Percentiles rank a stretch among this genome's conserved stretches.
Evolutionary conservation across 805 yeast species (phyloP).

Genomic region (Saccharomycopsis javanensis): DNA sequence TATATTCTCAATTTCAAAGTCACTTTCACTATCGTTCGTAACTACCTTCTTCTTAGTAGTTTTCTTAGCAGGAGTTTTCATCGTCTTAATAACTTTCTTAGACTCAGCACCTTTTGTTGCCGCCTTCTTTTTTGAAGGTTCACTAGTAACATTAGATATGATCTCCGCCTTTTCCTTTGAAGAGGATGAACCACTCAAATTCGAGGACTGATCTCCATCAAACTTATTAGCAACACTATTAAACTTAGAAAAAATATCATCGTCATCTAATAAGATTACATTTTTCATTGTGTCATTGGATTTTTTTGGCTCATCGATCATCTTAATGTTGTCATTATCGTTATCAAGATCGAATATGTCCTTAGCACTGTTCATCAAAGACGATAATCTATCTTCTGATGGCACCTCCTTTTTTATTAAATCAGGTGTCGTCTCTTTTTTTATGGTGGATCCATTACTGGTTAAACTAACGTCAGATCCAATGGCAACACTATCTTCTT

Average conservation of each 20-base stretch:
- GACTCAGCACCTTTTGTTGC: neutral
- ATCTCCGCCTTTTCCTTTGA: neutral
- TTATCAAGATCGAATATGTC: conserved; percentile 14
- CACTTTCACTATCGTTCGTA: conserved; percentile 1
- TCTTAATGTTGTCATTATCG: conserved; percentile 2
- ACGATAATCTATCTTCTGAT: conserved; percentile 9
- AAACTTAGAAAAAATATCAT: conserved; percentile 17
- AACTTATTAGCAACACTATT: conserved; percentile 14
- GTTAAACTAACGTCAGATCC: conserved; percentile 6
- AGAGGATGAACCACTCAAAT: neutral
- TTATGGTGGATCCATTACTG: neutral
- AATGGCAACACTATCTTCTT: conserved; percentile 8
- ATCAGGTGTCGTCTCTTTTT: neutral
- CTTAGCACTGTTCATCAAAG: conserved; percentile 15
- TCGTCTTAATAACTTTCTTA: neutral
- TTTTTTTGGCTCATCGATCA: neutral
- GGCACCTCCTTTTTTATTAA: conserved; percentile 4
- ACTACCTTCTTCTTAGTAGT: neutral
- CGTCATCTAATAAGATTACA: conserved; percentile 8
- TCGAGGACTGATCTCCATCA: conserved; percentile 5
- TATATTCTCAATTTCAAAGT: conserved; percentile 1
- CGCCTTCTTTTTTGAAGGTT: neutral
- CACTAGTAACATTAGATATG: neutral
- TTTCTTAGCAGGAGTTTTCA: conserved; percentile 8
- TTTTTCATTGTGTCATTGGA: neutral